Conservation (phyloP, 345 rosid species). For the Pistacia atlantica region DNA sequence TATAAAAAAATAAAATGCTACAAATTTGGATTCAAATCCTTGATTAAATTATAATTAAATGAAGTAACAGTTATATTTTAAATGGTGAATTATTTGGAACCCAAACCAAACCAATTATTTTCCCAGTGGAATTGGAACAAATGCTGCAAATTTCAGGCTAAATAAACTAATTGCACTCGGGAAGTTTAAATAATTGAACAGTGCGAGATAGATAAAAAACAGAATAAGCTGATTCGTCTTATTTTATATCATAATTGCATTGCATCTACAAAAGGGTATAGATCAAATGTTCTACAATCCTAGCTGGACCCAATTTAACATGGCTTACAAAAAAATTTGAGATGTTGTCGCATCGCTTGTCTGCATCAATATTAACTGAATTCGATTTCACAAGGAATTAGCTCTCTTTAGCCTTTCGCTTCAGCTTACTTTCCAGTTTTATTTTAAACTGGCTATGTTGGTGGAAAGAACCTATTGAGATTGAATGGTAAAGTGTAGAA, state of each 20-base stretch:
- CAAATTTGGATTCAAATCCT: too few relatives aligned
- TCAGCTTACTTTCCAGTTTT: not conserved
- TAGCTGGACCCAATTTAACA: conserved; percentile 7
- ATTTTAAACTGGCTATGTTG: conserved; percentile 41
- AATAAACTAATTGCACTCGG: too few relatives aligned
- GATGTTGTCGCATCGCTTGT: not conserved
- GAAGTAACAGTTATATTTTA: not conserved
- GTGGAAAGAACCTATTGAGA: conserved; percentile 93
- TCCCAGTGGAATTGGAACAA: too few relatives aligned
- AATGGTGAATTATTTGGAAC: not conserved
- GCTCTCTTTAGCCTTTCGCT: not conserved
- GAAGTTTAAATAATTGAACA: too few relatives aligned
- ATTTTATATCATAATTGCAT: conserved; percentile 19
- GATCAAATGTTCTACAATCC: conserved; percentile 17
- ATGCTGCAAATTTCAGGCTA: too few relatives aligned
- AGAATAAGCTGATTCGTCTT: not conserved
- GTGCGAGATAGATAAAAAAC: not conserved
- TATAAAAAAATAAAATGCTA: too few relatives aligned
- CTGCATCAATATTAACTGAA: conserved; percentile 5
- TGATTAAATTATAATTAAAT: too few relatives aligned
- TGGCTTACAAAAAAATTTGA: conserved; percentile 26
- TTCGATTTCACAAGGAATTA: conserved; percentile 5
- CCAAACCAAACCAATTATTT: too few relatives aligned
- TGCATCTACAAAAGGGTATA: conserved; percentile 24
- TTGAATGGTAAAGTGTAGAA: conserved; percentile 96